Evolutionary conservation across 345 rosid species (phyloP), one percentile per base, ranked within the genome.

Genomic region (Microthlaspi erraticum): DNA sequence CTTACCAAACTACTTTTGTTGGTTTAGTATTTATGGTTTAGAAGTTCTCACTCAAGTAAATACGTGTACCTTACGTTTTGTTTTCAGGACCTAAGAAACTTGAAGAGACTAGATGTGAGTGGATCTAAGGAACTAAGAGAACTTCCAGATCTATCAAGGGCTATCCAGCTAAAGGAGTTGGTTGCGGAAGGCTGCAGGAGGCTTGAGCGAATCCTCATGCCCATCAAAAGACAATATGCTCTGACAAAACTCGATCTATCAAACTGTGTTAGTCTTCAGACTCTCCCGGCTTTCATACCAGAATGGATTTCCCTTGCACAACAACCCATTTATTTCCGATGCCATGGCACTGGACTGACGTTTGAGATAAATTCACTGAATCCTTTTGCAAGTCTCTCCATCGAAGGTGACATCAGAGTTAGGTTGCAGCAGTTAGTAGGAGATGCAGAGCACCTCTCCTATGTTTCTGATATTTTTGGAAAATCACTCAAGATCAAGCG

Each of bases 101-200:
- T 52, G 2, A 52, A 29, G 58, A 53, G 58, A 31, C 0, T 53
- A 31, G 58, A 53, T 53, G 58, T 53, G 19, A 53, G 58, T 53
- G 58, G 58, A 31, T 53, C 58, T n/a, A n/a, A 13, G 58, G 5
- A 53, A 13, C 58, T 53, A 53, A n/a, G n/a, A n/a, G n/a, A n/a
- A n/a, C n/a, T 29, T 52, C 11, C 2, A 52, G 11, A 7, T 29
- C 58, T 31, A 29, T 52, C 19, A 29, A n/a, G n/a, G 58, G 58
- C 38, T 53, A 4, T 0, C 12, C 19, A 53, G 19, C 58, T 53
- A 18, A 38, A 53, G 38, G 58, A 53, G 38, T n/a, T 53, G 18
- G 11, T 53, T 31, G 38, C 19, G 0, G 58, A 31, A 53, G 59
- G 59, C 39, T 53, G 39, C 38, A 53, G 5, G 59, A 53, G 2